phyloP scores from a whole-genome alignment of 345 rosid species.

The Carallia brachiata region DNA sequence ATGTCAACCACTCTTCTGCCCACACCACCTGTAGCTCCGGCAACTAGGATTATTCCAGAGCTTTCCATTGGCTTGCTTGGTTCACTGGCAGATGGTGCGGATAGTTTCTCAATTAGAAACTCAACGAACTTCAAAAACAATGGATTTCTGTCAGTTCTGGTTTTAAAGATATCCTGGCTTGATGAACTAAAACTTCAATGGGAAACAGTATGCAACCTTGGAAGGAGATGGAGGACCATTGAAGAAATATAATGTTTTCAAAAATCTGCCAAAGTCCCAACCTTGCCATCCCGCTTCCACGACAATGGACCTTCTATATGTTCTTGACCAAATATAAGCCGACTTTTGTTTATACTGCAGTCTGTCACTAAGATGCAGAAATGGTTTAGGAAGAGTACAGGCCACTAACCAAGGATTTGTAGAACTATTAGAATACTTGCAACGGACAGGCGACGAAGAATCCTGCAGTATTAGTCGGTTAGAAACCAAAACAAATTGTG shows the following conservation, averaged over 20 bases:
- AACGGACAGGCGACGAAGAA: constrained; percentile 38
- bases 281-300: constrained; percentile 52
- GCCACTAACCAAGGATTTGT: constrained; percentile 33
- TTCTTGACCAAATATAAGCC: constrained; percentile 23
- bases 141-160: constrained; percentile 20
- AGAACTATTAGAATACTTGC: constrained; percentile 32
- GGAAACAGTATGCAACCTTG: constrained; percentile 44
- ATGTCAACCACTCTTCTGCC: constrained; percentile 81
- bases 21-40: constrained; percentile 97
- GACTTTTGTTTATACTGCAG: constrained; percentile 30
- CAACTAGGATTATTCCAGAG: constrained; percentile 63
- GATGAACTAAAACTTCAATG: background rate
- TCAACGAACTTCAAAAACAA: constrained; percentile 57
- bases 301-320: constrained; percentile 31
- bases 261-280: constrained; percentile 90
- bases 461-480: constrained; percentile 53
- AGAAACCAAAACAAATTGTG: background rate
- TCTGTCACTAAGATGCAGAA: constrained; percentile 62
- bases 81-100: constrained; percentile 48
- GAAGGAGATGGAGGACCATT: constrained; percentile 80
- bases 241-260: constrained; percentile 80
- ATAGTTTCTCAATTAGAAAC: constrained; percentile 56
- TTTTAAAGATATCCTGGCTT: background rate
- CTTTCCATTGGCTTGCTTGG: constrained; percentile 44
- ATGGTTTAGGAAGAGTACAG: constrained; percentile 61